A percentile compares a stretch with the other conserved stretches of the same genome.
phyloP scores from a whole-genome alignment of 179 eudicot genomes.

The Pouteria campechiana region DNA sequence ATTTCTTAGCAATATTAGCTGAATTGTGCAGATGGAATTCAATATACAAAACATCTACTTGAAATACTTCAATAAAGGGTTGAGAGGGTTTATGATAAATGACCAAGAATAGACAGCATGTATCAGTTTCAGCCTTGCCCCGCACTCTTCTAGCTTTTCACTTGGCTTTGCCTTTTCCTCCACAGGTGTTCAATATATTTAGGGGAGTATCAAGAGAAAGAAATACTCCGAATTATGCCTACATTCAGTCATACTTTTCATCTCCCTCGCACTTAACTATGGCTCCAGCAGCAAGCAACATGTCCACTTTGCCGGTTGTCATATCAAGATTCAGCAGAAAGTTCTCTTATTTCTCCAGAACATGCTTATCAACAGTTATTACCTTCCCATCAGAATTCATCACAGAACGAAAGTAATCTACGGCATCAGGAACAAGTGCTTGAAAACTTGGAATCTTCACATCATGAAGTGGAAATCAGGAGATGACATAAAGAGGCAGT shows the following conservation, averaged over 20 bases:
- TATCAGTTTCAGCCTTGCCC: too few species aligned
- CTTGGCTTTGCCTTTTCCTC: neutral
- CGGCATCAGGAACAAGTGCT: neutral
- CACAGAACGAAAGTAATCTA: neutral
- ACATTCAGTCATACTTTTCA: constrained; percentile 70
- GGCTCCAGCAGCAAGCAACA: constrained; percentile 55
- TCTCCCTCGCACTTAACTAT: constrained; percentile 56
- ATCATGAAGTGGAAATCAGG: too few species aligned
- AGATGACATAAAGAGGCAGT: too few species aligned
- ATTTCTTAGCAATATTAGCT: too few species aligned
- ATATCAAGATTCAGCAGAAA: constrained; percentile 3
- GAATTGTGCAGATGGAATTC: too few species aligned
- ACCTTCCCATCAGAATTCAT: constrained; percentile 1
- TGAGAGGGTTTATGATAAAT: too few species aligned
- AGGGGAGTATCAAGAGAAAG: constrained; percentile 75
- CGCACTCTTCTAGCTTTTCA: too few species aligned
- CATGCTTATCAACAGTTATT: constrained; percentile 20
- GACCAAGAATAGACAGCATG: too few species aligned
- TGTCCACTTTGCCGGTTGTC: constrained; percentile 37
- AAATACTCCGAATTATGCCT: constrained; percentile 65
- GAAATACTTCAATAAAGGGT: too few species aligned
- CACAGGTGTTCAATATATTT: constrained; percentile 40
- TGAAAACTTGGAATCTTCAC: constrained; percentile 1
- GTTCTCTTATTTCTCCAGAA: constrained; percentile 6
- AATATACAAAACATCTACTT: too few species aligned